A percentile compares a stretch with the other conserved stretches of the same genome.
Conservation (phyloP, 2,329 filamentous ascomycete genomes). For the Fusarium nygamai region DNA sequence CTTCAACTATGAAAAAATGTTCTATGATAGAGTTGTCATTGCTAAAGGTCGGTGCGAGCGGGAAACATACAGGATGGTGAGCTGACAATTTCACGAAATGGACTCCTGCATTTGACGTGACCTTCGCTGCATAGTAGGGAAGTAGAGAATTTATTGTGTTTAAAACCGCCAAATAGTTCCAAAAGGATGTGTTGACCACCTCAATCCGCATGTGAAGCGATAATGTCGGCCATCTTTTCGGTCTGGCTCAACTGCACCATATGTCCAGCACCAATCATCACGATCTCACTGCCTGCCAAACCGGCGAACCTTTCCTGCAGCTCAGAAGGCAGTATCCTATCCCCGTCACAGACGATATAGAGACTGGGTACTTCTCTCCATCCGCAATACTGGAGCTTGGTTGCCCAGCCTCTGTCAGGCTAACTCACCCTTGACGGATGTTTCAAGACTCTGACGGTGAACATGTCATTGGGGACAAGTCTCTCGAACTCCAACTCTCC, state of each 20-base stretch:
- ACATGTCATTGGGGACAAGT: too few relatives aligned
- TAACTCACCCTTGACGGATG: too few relatives aligned
- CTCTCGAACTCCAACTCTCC: too few relatives aligned
- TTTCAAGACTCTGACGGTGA: too few relatives aligned
- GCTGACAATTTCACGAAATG: fast-evolving
- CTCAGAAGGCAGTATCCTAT: not conserved
- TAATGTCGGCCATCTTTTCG: not conserved
- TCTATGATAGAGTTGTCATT: too few relatives aligned
- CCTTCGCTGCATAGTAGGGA: fast-evolving
- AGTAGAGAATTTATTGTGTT: fast-evolving
- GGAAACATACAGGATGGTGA: not conserved
- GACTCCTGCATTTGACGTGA: fast-evolving
- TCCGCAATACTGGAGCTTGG: not conserved
- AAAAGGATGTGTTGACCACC: fast-evolving
- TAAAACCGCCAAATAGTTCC: too few relatives aligned
- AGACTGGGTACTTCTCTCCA: not conserved
- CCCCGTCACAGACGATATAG: not conserved
- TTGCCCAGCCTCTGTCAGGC: not conserved
- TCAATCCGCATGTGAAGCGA: not conserved
- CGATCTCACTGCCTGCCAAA: not conserved
- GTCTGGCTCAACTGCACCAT: not conserved
- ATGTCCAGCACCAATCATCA: not conserved
- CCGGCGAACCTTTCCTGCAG: not conserved
- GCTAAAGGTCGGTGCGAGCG: not conserved
- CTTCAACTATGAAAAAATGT: too few relatives aligned